These are phyloP conservation scores for Colletotrichum cuscutae DNA, from an alignment of 2,329 filamentous ascomycete species.

Conservation along the genomic window DNA sequence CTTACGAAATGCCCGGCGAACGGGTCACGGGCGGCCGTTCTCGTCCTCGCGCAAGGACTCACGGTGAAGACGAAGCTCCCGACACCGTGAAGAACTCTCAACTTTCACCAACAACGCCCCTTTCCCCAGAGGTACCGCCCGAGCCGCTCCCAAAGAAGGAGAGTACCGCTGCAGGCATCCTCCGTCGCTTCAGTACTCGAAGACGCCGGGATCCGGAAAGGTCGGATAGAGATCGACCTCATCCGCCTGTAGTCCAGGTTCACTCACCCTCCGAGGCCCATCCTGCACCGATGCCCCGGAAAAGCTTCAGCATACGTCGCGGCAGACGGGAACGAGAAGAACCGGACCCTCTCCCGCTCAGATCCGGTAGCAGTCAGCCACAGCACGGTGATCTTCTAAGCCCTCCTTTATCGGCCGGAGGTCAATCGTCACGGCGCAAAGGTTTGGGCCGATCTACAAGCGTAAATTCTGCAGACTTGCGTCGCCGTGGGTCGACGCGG, in stretches of 20 bases:
- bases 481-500: slow-evolving; percentile 66
- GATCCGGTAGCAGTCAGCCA: slow-evolving; percentile 71
- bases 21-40: slow-evolving; percentile 85
- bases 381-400: slow-evolving; percentile 84
- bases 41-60: slow-evolving; percentile 87
- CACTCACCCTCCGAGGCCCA: slow-evolving; percentile 77
- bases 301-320: slow-evolving; percentile 86
- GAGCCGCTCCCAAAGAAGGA: slow-evolving; percentile 81
- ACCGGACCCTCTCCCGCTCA: slow-evolving; percentile 56
- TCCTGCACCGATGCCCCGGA: slow-evolving; percentile 69
- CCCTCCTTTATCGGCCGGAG: slow-evolving; percentile 74
- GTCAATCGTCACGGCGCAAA: slow-evolving; percentile 69
- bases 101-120: slow-evolving; percentile 58
- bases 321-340: slow-evolving; percentile 66
- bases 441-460: slow-evolving; percentile 88
- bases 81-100: slow-evolving; percentile 77
- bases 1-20: slow-evolving; percentile 91
- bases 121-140: slow-evolving; percentile 63
- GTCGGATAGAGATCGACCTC: slow-evolving; percentile 71
- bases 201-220: slow-evolving; percentile 75
- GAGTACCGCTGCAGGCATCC: slow-evolving; percentile 83
- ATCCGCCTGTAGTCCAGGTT: slow-evolving; percentile 80
- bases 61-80: slow-evolving; percentile 90
- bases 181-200: slow-evolving; percentile 92
- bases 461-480: slow-evolving; percentile 87